Base-by-base conservation (phyloP, 768 basidiomycete species). In the Lenzites betulinus region DNA sequence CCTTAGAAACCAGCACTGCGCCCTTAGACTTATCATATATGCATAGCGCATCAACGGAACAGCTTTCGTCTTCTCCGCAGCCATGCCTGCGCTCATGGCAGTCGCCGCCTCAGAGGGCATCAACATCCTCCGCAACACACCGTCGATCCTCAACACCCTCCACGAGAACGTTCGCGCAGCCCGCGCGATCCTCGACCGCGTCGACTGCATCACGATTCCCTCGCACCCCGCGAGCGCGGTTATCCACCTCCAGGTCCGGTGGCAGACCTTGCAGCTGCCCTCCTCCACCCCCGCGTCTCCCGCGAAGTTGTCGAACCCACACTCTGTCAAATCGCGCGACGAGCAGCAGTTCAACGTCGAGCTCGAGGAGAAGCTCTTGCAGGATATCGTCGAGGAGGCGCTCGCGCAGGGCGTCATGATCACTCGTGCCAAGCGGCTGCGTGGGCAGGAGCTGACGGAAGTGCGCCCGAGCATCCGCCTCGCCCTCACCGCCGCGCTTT, bases 51-150 rank as follows among this genome's bases (percentile, higher is more conserved):
- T 96, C 82, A 98, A 98, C 71, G 93, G 92, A 16, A 88, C 93
- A 3, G 87, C 94, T 0, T 96, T 93, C 72, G 94, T 99, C 60
- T 99, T 94, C 79, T 97, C 96, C 1, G 97, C 97, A 18, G 87
- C 96, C 2, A 87, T 96, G 78, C 97, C 97, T 0, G 85, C 93
- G 2, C 81, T 95, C 43, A 86, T 98, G 39, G 87, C 93, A 20
- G 94, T 94, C 64, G 86, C 89, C 65, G 92, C 87, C 2, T 95
- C 92, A 0, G 89, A 93, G 67, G 93, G 87, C 7, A 90, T 98
- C 73, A 84, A 86, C 67, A 84, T 90, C 64, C 79, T 98, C 51
- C 83, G 83, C 44, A 83, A 81, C 59, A 86, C 86, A 1, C 93
- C 93, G 0, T 85, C 87, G 6, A 81, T 95, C 43, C 84, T 97